Evolutionary conservation across 352 stramenopile species (phyloP).

Genomic region (Phytopythium litorale): DNA sequence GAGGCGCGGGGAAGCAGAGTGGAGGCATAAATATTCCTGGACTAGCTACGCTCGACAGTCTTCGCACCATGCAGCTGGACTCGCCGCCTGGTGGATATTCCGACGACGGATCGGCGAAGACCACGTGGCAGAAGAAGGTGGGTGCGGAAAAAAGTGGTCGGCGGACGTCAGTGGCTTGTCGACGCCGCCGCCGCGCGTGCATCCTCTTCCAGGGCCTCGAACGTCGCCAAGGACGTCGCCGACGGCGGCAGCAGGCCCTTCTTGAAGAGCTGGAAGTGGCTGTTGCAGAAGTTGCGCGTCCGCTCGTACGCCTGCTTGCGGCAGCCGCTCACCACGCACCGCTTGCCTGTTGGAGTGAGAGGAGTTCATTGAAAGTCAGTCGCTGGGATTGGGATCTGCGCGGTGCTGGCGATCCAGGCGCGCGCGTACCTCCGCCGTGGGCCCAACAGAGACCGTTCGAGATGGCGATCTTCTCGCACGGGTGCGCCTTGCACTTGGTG

Average conservation of each 20-base stretch:
- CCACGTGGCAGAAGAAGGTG: background rate
- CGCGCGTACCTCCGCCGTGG: constrained; percentile 57
- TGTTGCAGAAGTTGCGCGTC: constrained; percentile 64
- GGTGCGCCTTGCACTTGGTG: constrained; percentile 69
- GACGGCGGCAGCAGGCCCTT: constrained; percentile 7
- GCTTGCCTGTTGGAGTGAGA: constrained; percentile 39
- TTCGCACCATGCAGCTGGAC: background rate
- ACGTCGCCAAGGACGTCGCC: background rate
- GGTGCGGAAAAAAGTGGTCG: background rate
- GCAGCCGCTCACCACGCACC: constrained; percentile 67
- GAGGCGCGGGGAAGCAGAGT: background rate
- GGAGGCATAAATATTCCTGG: constrained; percentile 1
- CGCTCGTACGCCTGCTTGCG: constrained; percentile 74
- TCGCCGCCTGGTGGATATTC: background rate
- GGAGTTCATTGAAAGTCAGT: background rate
- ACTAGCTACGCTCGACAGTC: background rate
- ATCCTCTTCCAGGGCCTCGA: background rate
- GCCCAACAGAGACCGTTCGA: constrained; percentile 76
- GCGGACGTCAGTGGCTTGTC: background rate
- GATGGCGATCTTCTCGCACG: constrained; percentile 78
- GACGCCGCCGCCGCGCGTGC: background rate
- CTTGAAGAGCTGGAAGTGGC: constrained; percentile 11
- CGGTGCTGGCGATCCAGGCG: constrained; percentile 22
- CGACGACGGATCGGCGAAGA: background rate
- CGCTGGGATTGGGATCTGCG: constrained; percentile 18